Percentiles rank a stretch among this genome's conserved stretches.
phyloP scores from a whole-genome alignment of 495 filamentous ascomycete species.

The Apodospora peruviana region DNA sequence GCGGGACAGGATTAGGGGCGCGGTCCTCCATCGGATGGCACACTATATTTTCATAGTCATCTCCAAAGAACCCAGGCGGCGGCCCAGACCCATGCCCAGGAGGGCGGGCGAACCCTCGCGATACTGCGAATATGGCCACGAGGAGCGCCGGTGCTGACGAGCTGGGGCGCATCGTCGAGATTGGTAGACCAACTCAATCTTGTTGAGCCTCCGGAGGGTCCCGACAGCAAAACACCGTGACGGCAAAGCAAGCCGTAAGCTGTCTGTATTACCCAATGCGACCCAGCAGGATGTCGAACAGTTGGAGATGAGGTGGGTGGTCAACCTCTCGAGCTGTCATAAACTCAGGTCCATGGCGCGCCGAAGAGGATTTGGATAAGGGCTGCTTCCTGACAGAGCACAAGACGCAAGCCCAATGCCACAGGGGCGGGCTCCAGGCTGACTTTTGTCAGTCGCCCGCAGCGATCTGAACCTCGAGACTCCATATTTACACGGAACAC shows the following conservation, averaged over 20 bases:
- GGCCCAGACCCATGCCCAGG: neutral
- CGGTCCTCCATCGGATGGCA: conserved; percentile 21
- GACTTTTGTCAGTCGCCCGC: neutral
- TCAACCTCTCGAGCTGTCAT: neutral
- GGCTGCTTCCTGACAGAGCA: neutral
- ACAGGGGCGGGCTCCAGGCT: neutral
- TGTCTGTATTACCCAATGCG: no score
- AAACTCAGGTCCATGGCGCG: neutral
- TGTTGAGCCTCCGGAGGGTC: neutral
- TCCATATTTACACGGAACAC: neutral
- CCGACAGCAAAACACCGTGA: no score
- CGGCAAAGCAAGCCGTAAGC: no score
- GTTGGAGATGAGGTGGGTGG: no score
- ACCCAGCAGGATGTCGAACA: no score
- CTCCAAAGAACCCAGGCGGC: neutral
- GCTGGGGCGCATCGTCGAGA: neutral
- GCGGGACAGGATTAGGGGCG: conserved; percentile 22
- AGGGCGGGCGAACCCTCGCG: neutral
- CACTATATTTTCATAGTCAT: conserved; percentile 24
- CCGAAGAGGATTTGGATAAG: neutral
- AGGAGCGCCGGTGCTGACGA: neutral
- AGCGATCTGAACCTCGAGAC: neutral
- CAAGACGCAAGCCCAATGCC: neutral
- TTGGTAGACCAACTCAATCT: neutral
- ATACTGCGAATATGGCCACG: neutral